Base-by-base conservation (phyloP, 1,284 basidiomycete species). In the Cryptococcus neoformans region DNA sequence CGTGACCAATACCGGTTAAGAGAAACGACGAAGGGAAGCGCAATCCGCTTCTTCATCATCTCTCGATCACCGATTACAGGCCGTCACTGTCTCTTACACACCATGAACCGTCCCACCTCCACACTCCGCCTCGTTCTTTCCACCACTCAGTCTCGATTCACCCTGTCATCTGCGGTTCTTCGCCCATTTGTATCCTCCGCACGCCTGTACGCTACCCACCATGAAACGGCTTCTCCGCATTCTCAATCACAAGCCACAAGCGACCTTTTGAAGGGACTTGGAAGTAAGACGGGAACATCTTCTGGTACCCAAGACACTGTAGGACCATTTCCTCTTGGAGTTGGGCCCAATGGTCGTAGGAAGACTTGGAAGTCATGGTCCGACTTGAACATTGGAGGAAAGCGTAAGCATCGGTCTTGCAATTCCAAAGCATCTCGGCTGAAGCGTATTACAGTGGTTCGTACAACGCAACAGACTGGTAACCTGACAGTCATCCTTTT, bases 401-500 rank as follows among this genome's bases (percentile, higher is more conserved):
- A 95, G 81, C 83, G 92, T 89, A 72, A 65, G 84, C 79, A 14
- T n/a, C 6, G 53, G 21, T 14, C 42, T 4, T 8, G 54, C 28
- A 28, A 28, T 28, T 28, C 28, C 28, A 28, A 28, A 28, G 4
- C 28, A 4, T 28, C 28, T 28, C 28, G 4, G 4, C 28, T 28
- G 28, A 28, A 28, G 28, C 4, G 3, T 28, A 28, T 4, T 28
- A 28, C 28, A 91, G 90, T 89, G n/a, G 80, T 84, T 45, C 84
- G 91, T 37, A 87, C 89, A 41, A 88, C 89, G 0, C 86, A 85
- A 52, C 84, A 87, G 63, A 89, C 89, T 39, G 85, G 89, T 6
- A 94, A 92, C 67, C 74, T 94, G 12, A 82, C 85, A 6, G 88
- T 96, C 51, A 92, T 96, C 62, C 68, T 93, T 5, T 77, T 92